phyloP scores from a whole-genome alignment of 1,284 basidiomycete genomes.

The Hemileia vastatrix region DNA sequence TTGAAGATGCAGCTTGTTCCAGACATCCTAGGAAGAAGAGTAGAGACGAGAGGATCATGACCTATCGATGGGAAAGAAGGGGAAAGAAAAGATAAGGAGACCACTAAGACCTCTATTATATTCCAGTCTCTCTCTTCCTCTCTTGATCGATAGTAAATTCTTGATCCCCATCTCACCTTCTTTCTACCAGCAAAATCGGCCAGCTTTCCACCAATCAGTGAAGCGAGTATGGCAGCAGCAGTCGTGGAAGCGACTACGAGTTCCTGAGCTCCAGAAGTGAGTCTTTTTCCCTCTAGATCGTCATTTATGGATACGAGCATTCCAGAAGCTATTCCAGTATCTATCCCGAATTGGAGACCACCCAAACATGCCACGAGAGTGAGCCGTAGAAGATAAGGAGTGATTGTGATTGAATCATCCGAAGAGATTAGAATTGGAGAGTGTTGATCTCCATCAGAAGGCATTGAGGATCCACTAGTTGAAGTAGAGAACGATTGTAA shows the following conservation, averaged over 20 bases:
- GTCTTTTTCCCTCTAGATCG: conserved; percentile 31
- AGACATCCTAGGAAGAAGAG: conserved; percentile 35
- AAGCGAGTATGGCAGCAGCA: conserved; percentile 34
- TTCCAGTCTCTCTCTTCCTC: too few relatives aligned
- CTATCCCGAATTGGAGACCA: conserved; percentile 31
- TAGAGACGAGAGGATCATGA: conserved; percentile 31
- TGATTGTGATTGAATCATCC: conserved; percentile 6
- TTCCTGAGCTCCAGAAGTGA: conserved; percentile 35
- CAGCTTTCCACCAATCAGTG: conserved; percentile 30
- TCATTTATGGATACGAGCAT: conserved; percentile 35
- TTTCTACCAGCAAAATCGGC: conserved; percentile 32
- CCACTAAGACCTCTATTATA: not conserved
- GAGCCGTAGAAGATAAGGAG: conserved; percentile 29
- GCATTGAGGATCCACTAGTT: too few relatives aligned
- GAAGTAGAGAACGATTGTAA: too few relatives aligned
- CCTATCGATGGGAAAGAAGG: not conserved
- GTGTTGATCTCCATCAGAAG: too few relatives aligned
- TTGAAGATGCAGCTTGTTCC: conserved; percentile 36
- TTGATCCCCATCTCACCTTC: conserved; percentile 8
- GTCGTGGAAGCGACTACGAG: conserved; percentile 36
- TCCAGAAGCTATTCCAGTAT: conserved; percentile 32
- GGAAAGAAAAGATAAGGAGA: not conserved
- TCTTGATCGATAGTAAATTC: not conserved
- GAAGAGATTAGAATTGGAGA: too few relatives aligned
- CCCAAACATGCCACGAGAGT: conserved; percentile 30